phyloP scores from a whole-genome alignment of 805 yeast genomes.

The Debaryomyces tyrocola region DNA sequence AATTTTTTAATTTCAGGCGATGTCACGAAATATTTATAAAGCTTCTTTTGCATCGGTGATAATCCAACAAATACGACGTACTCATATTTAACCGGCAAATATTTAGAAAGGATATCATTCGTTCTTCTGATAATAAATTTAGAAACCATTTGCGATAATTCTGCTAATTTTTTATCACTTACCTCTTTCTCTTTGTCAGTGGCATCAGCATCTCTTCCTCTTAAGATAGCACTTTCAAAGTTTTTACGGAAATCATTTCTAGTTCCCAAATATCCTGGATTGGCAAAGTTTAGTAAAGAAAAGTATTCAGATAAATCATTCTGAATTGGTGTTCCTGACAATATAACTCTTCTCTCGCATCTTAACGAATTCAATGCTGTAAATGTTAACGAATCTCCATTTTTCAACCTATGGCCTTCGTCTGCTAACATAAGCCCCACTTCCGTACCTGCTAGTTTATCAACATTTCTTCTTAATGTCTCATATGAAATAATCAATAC shows the following conservation, averaged over 20 bases:
- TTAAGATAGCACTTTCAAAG: conserved; percentile 75
- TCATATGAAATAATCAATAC: conserved; percentile 93
- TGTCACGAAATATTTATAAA: conserved; percentile 74
- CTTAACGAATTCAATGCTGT: conserved; percentile 81
- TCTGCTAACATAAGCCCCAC: conserved; percentile 78
- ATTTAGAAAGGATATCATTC: conserved; percentile 90
- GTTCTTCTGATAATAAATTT: conserved; percentile 92
- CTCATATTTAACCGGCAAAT: conserved; percentile 93
- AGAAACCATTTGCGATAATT: conserved; percentile 74
- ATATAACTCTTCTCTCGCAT: conserved; percentile 84
- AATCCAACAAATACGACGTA: conserved; percentile 92
- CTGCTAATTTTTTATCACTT: conserved; percentile 70
- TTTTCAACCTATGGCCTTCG: conserved; percentile 45
- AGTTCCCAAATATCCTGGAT: conserved; percentile 89
- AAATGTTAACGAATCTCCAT: conserved; percentile 90
- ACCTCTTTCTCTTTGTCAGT: conserved; percentile 69
- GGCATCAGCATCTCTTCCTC: conserved; percentile 89
- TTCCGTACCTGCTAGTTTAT: conserved; percentile 68
- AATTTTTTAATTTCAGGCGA: conserved; percentile 75
- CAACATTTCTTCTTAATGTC: conserved; percentile 84
- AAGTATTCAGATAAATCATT: conserved; percentile 93
- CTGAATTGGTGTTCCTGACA: conserved; percentile 97
- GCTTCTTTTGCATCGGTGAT: conserved; percentile 68
- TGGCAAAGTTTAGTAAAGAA: conserved; percentile 85
- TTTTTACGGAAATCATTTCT: conserved; percentile 80